Base-by-base conservation (phyloP, 2,329 filamentous ascomycete species). In the Phialophora chinensis region DNA sequence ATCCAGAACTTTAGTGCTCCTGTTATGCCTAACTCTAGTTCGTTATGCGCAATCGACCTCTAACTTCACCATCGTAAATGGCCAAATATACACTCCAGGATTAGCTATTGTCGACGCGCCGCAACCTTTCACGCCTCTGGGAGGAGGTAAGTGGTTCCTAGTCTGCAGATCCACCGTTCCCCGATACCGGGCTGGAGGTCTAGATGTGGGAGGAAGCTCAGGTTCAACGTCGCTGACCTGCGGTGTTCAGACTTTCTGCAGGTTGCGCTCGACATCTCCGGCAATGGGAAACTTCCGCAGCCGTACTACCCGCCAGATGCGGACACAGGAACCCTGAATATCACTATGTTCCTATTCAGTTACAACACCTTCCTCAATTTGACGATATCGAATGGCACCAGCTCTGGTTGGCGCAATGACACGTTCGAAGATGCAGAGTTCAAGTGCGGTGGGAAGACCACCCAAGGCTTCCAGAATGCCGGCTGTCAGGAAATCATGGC, bases 1-100 rank as follows among this genome's bases (percentile, higher is more conserved):
- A 12, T 25, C 31, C 3, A n/a, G 20, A n/a, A 47, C n/a, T 38
- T 17, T 53, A 31, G 31, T 31, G 1, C 14, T 55, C 11, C 6
- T 49, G 17, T 47, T 38, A 33, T 55, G 38, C 35, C n/a, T 62
- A 4, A 33, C 52, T 11, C 14, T 25, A 7, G 42, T 38, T 4
- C 23, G 33, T 49, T 56, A 33, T 44, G 52, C 33, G 6, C 52
- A 62, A 25, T 29, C 50, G n/a, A 17, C 27, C 12, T 49, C 50
- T 11, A 54, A 47, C 12, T 62, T 66, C 20, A 66, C 64, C 42
- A 62, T 66, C 25, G 68, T 86, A 25, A 86, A 86, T 71, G 89
- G 89, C 17, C 88, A 91, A 72, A 85, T 91, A 62, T 90, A 85
- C 73, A 91, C 89, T 0, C 88, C 89, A 0, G 89, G 89, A 0